Conservation (phyloP, 108 stramenopile species). For the Skeletonema menzelii region DNA sequence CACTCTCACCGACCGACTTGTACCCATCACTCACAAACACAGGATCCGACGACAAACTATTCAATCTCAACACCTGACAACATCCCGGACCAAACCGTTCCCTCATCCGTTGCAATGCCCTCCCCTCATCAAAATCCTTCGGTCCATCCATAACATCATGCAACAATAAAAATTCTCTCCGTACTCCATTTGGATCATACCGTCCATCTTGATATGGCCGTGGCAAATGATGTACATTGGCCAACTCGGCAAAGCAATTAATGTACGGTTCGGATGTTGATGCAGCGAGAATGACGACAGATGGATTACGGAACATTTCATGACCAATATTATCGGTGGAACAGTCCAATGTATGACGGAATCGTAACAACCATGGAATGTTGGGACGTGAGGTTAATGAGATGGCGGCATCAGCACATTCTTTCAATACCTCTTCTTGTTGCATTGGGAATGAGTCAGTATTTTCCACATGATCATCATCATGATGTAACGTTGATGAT, state of each 20-base stretch:
- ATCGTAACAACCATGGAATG: conserved; percentile 70
- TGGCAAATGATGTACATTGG: conserved; percentile 67
- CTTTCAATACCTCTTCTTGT: conserved; percentile 43
- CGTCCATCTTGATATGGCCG: conserved; percentile 58
- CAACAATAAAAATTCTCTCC: conserved; percentile 75
- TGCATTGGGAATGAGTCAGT: conserved; percentile 18
- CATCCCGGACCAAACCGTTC: conserved; percentile 67
- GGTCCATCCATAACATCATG: conserved; percentile 76
- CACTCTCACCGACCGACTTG: conserved; percentile 45
- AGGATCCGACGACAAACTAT: conserved; percentile 49
- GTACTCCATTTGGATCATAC: conserved; percentile 65
- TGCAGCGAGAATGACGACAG: conserved; percentile 35
- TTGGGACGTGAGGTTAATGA: conserved; percentile 60
- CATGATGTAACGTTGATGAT: neutral
- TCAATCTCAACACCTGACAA: conserved; percentile 63
- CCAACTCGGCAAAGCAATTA: conserved; percentile 38
- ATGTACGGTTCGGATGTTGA: conserved; percentile 34
- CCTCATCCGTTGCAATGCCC: conserved; percentile 42
- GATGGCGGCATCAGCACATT: conserved; percentile 64
- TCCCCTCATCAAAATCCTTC: conserved; percentile 48
- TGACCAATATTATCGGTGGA: conserved; percentile 58
- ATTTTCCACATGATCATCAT: conserved; percentile 6
- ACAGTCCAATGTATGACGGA: conserved; percentile 71
- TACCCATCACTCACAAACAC: conserved; percentile 51
- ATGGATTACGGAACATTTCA: conserved; percentile 38